Evolutionary conservation across 2,329 filamentous ascomycete genomes (phyloP).

Genomic region (Exutisphaerella laricina): DNA sequence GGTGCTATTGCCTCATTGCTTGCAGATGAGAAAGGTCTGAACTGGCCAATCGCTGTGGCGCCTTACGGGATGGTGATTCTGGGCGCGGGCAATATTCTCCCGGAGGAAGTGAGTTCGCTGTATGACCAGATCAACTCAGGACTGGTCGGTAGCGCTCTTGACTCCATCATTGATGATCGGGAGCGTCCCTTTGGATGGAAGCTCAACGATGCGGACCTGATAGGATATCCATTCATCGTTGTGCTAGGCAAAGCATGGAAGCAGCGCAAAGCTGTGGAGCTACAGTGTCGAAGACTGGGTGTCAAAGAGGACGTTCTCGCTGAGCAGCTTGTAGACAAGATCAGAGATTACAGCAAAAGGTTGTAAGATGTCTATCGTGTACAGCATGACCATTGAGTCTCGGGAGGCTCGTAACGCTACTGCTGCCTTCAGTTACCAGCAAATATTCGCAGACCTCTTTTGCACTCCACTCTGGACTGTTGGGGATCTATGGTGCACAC

Average conservation of each 20-base stretch:
- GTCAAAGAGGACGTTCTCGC: slow-evolving; percentile 46
- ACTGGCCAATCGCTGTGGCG: slow-evolving; percentile 82
- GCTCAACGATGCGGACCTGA: slow-evolving; percentile 78
- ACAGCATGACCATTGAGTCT: too few relatives aligned
- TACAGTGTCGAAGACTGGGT: slow-evolving; percentile 68
- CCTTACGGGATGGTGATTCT: slow-evolving; percentile 75
- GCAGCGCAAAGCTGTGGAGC: slow-evolving; percentile 54
- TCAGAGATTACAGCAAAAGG: slow-evolving; percentile 14
- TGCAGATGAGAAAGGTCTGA: slow-evolving; percentile 66
- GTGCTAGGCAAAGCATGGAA: slow-evolving; percentile 70
- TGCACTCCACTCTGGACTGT: too few relatives aligned
- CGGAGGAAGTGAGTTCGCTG: slow-evolving; percentile 37
- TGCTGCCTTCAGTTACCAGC: too few relatives aligned
- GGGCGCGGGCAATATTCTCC: slow-evolving; percentile 27
- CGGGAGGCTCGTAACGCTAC: too few relatives aligned
- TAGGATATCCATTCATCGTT: slow-evolving; percentile 80
- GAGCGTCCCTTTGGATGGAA: slow-evolving; percentile 70
- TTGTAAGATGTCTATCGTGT: slow-evolving; percentile 16
- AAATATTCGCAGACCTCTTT: too few relatives aligned
- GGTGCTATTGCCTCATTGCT: slow-evolving; percentile 76
- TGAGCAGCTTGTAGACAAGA: slow-evolving; percentile 11
- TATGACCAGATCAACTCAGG: slow-evolving; percentile 54
- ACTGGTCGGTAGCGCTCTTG: slow-evolving; percentile 31
- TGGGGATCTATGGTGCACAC: too few relatives aligned
- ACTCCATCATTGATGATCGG: slow-evolving; percentile 68